A percentile compares a stretch with the other conserved stretches of the same genome.
Conservation (phyloP, 2,329 filamentous ascomycete genomes). For the Aspergillus proliferans region DNA sequence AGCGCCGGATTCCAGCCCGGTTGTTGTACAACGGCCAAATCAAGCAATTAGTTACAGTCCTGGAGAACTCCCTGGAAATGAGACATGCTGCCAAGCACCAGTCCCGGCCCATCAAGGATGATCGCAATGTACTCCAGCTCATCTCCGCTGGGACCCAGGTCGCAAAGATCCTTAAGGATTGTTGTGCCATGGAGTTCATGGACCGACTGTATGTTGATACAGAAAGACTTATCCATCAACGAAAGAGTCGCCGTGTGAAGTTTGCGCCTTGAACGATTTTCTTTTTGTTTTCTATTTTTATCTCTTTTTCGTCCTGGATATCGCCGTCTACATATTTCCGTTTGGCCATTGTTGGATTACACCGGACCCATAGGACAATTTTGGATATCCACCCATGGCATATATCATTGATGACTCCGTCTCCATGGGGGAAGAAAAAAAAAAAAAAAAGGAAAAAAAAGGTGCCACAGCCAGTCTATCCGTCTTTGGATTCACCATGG, state of each 20-base stretch:
- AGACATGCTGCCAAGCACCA: slow-evolving; percentile 78
- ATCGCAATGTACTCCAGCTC: slow-evolving; percentile 79
- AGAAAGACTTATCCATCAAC: slow-evolving; percentile 69
- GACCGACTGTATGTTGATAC: slow-evolving; percentile 77
- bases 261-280: slow-evolving; percentile 23
- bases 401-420: no score
- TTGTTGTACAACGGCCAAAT: slow-evolving; percentile 86
- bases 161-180: slow-evolving; percentile 79
- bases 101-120: slow-evolving; percentile 76
- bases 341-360: slow-evolving; percentile 5
- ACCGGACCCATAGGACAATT: neutral
- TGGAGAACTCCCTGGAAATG: slow-evolving; percentile 86
- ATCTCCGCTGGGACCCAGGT: slow-evolving; percentile 84
- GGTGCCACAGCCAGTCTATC: no score
- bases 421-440: no score
- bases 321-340: neutral
- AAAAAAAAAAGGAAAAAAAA: no score
- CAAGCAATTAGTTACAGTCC: slow-evolving; percentile 80
- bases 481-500: no score
- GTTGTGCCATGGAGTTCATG: slow-evolving; percentile 73
- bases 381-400: no score
- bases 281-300: neutral
- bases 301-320: neutral
- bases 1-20: slow-evolving; percentile 74
- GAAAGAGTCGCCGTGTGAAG: slow-evolving; percentile 38